These are phyloP conservation scores for Talaromyces sp. DNA, from an alignment of 2,329 filamentous ascomycete genomes.

Conservation along the genomic window DNA sequence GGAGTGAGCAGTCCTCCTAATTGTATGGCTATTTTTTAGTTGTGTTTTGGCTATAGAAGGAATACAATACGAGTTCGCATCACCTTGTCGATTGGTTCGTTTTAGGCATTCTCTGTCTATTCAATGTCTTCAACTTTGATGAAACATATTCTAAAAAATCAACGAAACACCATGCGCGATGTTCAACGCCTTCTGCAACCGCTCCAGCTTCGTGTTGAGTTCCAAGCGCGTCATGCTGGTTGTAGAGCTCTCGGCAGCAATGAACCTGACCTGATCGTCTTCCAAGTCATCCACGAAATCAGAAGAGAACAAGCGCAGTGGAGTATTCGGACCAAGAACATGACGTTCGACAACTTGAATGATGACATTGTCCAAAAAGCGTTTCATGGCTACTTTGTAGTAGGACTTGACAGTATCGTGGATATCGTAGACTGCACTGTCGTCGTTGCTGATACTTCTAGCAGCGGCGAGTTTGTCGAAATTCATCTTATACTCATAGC, in stretches of 20 bases:
- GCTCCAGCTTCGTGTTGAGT: neutral
- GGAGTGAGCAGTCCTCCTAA: conserved; percentile 44
- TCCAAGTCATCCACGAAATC: conserved; percentile 50
- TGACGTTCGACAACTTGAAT: conserved; percentile 55
- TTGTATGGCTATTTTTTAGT: conserved; percentile 43
- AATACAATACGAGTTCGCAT: neutral
- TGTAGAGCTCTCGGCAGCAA: conserved; percentile 55
- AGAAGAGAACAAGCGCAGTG: conserved; percentile 52
- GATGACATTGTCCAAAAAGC: conserved; percentile 60
- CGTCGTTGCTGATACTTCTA: conserved; percentile 34
- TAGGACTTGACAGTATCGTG: conserved; percentile 60
- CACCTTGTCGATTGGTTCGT: neutral
- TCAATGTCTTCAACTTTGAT: no score
- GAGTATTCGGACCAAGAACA: conserved; percentile 51
- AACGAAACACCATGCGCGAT: neutral
- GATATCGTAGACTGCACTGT: conserved; percentile 50
- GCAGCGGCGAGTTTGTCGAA: conserved; percentile 17
- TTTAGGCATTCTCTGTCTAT: neutral
- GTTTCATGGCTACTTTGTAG: conserved; percentile 59
- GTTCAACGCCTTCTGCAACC: neutral
- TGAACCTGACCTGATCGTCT: conserved; percentile 49
- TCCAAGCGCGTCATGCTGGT: conserved; percentile 22
- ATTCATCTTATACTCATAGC: neutral
- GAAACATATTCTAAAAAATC: neutral
- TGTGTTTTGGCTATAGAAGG: neutral